Evolutionary conservation across 352 stramenopile species (phyloP).

Genomic region (Plasmopara halstedii): DNA sequence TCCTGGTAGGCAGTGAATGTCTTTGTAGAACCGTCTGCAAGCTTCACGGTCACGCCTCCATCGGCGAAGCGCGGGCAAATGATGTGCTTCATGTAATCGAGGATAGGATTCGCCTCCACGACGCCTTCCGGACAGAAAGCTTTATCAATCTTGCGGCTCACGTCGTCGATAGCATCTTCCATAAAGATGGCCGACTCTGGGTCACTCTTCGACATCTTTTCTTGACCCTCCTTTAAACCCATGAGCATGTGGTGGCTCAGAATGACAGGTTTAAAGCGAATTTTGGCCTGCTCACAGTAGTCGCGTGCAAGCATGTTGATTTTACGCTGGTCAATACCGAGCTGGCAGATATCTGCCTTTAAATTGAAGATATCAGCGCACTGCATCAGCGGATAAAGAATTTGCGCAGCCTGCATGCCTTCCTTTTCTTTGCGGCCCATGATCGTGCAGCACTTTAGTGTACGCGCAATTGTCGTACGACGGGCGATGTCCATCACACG

Average conservation of each 20-base stretch:
- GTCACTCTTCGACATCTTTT: constrained; percentile 99
- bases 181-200: constrained; percentile 98
- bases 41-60: constrained; percentile 44
- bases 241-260: constrained; percentile 99
- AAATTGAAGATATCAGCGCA: constrained; percentile 99
- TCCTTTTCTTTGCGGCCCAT: constrained; percentile 94
- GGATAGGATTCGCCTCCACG: constrained; percentile 90
- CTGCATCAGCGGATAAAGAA: constrained; percentile 98
- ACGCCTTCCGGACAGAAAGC: constrained; percentile 92
- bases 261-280: constrained; percentile 93
- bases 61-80: constrained; percentile 84
- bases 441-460: constrained; percentile 99
- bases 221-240: constrained; percentile 96
- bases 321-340: constrained; percentile 99
- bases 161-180: constrained; percentile 93
- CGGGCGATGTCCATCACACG: constrained; percentile 92
- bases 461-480: constrained; percentile 87
- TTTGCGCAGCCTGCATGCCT: constrained; percentile 90
- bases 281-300: constrained; percentile 96
- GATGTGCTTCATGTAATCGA: constrained; percentile 98
- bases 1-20: constrained; percentile 87
- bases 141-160: constrained; percentile 98
- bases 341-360: constrained; percentile 98
- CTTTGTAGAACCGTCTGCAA: constrained; percentile 39
- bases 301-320: constrained; percentile 98